Evolutionary conservation across 2,329 filamentous ascomycete species (phyloP), one percentile per base, ranked within the genome.

Genomic region (Didymella sp.): DNA sequence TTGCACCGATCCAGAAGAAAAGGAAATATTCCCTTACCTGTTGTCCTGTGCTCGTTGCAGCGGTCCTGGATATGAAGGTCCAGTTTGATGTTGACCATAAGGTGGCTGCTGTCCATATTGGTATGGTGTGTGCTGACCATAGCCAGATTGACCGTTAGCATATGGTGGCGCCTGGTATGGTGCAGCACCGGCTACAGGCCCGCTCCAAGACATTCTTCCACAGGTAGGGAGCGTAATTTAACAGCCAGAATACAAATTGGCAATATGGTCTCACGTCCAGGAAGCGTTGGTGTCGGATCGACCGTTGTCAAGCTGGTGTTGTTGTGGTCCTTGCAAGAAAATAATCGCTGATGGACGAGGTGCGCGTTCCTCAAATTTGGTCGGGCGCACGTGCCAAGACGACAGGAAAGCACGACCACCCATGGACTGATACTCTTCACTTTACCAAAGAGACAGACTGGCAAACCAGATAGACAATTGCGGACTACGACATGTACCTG

Each of bases 191-290:
- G 71, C 63, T 43, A 71, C 66, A 31, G 73, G 70, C 21, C 70
- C 72, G 58, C 63, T 73, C 74, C 74, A 76, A 60, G 74, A 72
- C 74, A 77, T 77, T 41, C 53, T 22, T 43, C 27, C 21, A 7
- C 38, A 60, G 61, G 38, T 47, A 55, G 33, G 35, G 43, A n/a
- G 27, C 22, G 30, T 54, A 25, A 19, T 47, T 33, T 2, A 22
- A 12, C 19, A 42, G 27, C 9, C 24, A 19, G 28, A 6, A 4
- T 3, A 4, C 27, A 12, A n/a, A 15, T 19, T 9, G 27, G 38
- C 21, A 17, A n/a, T 15, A 25, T 4, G 5, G 13, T 25, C 13
- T 41, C 21, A 25, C 21, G 15, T 6, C 17, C 13, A 7, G 24
- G 38, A 17, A 37, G 44, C 35, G 21, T 27, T 46, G 24, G n/a